phyloP scores from a whole-genome alignment of 805 yeast species.

The Isabelozyma rhagii region DNA sequence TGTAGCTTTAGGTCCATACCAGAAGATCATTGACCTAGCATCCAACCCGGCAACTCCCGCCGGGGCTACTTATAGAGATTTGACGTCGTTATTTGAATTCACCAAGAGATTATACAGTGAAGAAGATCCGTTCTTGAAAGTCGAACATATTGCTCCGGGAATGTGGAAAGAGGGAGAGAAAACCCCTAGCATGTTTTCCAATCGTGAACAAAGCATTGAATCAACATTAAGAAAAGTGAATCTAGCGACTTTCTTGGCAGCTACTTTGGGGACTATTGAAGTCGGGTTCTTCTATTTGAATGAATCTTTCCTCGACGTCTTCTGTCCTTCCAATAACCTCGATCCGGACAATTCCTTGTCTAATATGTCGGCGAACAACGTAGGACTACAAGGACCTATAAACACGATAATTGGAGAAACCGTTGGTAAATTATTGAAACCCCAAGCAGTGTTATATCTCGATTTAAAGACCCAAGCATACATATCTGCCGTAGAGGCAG shows the following conservation, averaged over 20 bases:
- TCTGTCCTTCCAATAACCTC: slow-evolving; percentile 70
- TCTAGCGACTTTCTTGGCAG: slow-evolving; percentile 82
- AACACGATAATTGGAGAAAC: slow-evolving; percentile 35
- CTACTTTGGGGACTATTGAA: slow-evolving; percentile 78
- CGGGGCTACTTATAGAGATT: slow-evolving; percentile 62
- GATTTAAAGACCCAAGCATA: slow-evolving; percentile 95
- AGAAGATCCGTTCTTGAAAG: slow-evolving; percentile 69
- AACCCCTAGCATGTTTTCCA: slow-evolving; percentile 55
- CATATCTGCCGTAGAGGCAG: slow-evolving; percentile 77
- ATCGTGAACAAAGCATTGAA: slow-evolving; percentile 59
- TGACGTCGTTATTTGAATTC: slow-evolving; percentile 75
- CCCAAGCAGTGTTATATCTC: slow-evolving; percentile 74
- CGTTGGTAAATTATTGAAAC: slow-evolving; percentile 64
- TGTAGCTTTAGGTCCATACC: slow-evolving; percentile 71
- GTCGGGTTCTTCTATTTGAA: slow-evolving; percentile 86
- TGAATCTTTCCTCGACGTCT: slow-evolving; percentile 79
- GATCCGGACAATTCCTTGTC: slow-evolving; percentile 46
- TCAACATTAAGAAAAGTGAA: slow-evolving; percentile 79
- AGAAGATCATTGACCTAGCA: slow-evolving; percentile 68
- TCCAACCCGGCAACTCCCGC: slow-evolving; percentile 62
- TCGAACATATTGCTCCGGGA: slow-evolving; percentile 68
- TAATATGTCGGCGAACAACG: slow-evolving; percentile 27
- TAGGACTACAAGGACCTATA: slow-evolving; percentile 31
- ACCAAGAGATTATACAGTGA: slow-evolving; percentile 67
- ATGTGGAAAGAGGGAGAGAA: slow-evolving; percentile 62